A percentile compares a stretch with the other conserved stretches of the same genome.
Evolutionary conservation across 371 early-diverging fungal genomes (phyloP).

Genomic region (Lichtheimia ornata): DNA sequence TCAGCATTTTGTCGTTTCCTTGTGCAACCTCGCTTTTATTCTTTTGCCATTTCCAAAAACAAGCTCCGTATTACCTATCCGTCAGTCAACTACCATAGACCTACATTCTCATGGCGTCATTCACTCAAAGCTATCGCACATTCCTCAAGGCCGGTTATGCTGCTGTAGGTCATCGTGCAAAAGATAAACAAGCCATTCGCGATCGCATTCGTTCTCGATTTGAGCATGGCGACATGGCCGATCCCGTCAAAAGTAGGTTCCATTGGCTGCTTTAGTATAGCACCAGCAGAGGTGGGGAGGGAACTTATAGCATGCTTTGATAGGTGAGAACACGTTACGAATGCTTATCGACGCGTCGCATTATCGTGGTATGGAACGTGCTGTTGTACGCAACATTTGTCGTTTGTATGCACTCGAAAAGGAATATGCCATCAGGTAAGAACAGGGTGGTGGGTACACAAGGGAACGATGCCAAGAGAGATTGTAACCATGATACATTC

Average conservation of each 20-base stretch:
- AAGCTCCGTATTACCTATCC: no score
- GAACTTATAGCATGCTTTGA: no score
- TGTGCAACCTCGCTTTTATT: no score
- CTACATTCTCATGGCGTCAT: no score
- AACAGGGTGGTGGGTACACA: not conserved
- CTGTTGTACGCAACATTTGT: not conserved
- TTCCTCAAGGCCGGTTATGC: not conserved
- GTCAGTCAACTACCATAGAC: no score
- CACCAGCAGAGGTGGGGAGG: no score
- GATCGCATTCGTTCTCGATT: not conserved
- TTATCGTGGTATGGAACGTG: not conserved
- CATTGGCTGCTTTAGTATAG: no score
- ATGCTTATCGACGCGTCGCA: not conserved
- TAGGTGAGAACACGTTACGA: no score
- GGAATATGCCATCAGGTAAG: not conserved
- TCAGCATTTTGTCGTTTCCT: no score
- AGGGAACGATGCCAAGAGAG: not conserved
- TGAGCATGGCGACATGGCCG: no score
- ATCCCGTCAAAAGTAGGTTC: no score
- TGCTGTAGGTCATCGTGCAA: not conserved
- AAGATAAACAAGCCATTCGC: not conserved
- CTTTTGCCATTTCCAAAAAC: no score
- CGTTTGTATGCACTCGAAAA: not conserved
- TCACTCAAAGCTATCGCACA: not conserved
- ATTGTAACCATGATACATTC: not conserved